phyloP scores from a whole-genome alignment of 192 early-diverging fungal species.

The Mortierella alpina region DNA sequence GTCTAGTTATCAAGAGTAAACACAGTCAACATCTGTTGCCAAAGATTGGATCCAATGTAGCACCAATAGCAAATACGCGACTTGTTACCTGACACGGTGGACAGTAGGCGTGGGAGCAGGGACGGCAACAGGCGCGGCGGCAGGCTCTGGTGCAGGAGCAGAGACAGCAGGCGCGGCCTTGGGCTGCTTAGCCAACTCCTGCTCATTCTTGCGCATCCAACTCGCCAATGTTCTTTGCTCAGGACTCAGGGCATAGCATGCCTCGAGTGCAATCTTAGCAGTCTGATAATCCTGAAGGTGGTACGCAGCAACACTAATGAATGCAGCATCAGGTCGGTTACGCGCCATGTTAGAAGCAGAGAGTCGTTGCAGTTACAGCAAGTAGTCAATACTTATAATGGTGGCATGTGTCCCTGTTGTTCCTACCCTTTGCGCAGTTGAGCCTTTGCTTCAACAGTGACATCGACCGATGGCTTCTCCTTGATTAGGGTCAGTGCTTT shows the following conservation, averaged over 20 bases:
- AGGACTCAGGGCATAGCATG: conserved; percentile 58
- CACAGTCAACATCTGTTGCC: background rate
- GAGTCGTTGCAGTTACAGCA: no score
- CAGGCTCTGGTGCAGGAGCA: conserved; percentile 2
- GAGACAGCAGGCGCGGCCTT: conserved; percentile 4
- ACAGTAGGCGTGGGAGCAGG: conserved; percentile 22
- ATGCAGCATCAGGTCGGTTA: background rate
- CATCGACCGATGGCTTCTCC: conserved; percentile 54
- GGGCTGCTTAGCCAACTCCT: conserved; percentile 63
- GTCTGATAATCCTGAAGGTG: conserved; percentile 69
- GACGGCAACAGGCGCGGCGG: conserved; percentile 7
- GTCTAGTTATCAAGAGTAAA: conserved; percentile 57
- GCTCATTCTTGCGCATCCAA: conserved; percentile 67
- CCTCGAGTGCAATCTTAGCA: conserved; percentile 64
- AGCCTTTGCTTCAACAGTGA: conserved; percentile 72
- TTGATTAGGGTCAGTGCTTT: conserved; percentile 69
- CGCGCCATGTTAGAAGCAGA: background rate
- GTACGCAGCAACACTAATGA: conserved; percentile 60
- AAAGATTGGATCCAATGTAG: background rate
- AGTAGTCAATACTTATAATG: no score
- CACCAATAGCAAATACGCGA: background rate
- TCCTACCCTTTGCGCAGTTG: conserved; percentile 70
- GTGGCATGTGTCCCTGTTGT: no score
- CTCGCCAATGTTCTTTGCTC: conserved; percentile 59
- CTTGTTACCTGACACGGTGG: conserved; percentile 38